phyloP scores from a whole-genome alignment of 2,329 filamentous ascomycete species.

The Hypoxylon sp. region DNA sequence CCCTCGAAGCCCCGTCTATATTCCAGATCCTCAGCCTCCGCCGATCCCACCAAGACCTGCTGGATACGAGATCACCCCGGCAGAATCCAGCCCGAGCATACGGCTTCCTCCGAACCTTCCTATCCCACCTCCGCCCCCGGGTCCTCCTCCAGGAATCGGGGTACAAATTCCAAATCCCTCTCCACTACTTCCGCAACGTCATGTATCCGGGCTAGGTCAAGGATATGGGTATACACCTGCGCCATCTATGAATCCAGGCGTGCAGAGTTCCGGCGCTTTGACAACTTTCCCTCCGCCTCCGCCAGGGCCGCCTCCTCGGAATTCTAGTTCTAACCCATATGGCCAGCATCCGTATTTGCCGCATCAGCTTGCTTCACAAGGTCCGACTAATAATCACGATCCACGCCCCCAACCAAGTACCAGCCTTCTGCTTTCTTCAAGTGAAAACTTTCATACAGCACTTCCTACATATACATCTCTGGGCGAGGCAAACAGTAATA shows the following conservation, averaged over 20 bases:
- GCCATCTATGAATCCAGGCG: conserved; percentile 4
- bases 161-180: conserved; percentile 4
- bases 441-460: conserved; percentile 14
- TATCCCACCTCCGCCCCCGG: conserved; percentile 43
- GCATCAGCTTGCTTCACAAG: conserved; percentile 12
- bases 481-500: not conserved
- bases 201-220: conserved; percentile 6
- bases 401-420: not conserved
- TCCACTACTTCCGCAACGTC: conserved; percentile 7
- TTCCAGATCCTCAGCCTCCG: conserved; percentile 27
- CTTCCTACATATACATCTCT: conserved; percentile 30
- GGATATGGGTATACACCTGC: not conserved
- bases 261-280: conserved; percentile 16
- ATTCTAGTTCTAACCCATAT: conserved; percentile 4
- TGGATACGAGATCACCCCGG: conserved; percentile 33
- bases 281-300: conserved; percentile 38
- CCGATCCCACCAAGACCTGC: conserved; percentile 43
- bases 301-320: conserved; percentile 32
- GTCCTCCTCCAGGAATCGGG: conserved; percentile 30
- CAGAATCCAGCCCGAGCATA: conserved; percentile 22
- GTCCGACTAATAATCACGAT: not conserved
- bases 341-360: conserved; percentile 12
- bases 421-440: not conserved
- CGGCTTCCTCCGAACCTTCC: conserved; percentile 30
- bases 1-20: conserved; percentile 4